These are phyloP conservation scores for Colletotrichum australisinense DNA, from an alignment of 2,329 filamentous ascomycete genomes.

Conservation along the genomic window DNA sequence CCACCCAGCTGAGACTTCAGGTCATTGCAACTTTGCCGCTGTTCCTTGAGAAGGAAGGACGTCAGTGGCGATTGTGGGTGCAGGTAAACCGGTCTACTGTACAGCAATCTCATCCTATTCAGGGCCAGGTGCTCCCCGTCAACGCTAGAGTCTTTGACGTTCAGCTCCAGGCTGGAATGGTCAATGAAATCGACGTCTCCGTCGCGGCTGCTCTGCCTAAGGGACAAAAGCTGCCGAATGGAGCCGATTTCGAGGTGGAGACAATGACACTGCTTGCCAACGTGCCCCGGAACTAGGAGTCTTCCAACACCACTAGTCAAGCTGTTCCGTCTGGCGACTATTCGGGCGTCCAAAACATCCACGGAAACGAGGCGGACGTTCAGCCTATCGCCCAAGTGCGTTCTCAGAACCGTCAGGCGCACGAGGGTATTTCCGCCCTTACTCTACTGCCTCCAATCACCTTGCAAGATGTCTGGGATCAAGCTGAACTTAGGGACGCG, in stretches of 20 bases:
- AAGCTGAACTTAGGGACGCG: slow-evolving; percentile 26
- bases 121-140: slow-evolving; percentile 64
- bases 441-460: slow-evolving; percentile 24
- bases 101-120: slow-evolving; percentile 59
- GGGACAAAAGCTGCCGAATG: slow-evolving; percentile 66
- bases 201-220: slow-evolving; percentile 77
- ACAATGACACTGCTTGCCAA: slow-evolving; percentile 82
- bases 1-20: slow-evolving; percentile 76
- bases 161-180: slow-evolving; percentile 71
- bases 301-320: neutral
- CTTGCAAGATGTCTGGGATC: slow-evolving; percentile 19
- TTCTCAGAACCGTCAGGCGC: neutral
- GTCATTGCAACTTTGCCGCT: slow-evolving; percentile 75
- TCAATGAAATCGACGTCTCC: slow-evolving; percentile 84
- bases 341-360: neutral
- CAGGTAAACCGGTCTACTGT: slow-evolving; percentile 75
- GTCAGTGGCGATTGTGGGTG: slow-evolving; percentile 83
- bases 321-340: neutral
- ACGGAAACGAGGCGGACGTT: neutral
- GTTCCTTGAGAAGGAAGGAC: slow-evolving; percentile 67
- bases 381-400: neutral
- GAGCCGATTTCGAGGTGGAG: slow-evolving; percentile 79
- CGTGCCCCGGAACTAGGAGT: slow-evolving; percentile 62
- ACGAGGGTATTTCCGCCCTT: neutral
- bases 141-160: slow-evolving; percentile 81